These are phyloP conservation scores for Rhizopogon vulgaris DNA, from an alignment of 768 basidiomycete genomes.

Conservation along the genomic window DNA sequence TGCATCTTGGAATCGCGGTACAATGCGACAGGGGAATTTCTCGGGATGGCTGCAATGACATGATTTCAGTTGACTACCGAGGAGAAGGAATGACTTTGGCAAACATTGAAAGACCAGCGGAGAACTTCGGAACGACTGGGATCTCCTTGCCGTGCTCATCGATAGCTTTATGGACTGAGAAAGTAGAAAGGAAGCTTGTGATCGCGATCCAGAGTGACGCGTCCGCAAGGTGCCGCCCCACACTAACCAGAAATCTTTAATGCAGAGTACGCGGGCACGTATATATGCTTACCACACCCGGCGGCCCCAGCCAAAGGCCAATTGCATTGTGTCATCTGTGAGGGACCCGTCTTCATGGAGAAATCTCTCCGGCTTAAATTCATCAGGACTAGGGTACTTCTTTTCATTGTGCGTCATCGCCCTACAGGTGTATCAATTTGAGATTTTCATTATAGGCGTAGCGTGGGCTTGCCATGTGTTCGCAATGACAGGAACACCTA, in stretches of 20 bases:
- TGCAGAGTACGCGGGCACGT: not conserved
- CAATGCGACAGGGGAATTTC: too few species aligned
- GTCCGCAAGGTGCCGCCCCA: slow-evolving; percentile 36
- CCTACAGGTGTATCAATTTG: slow-evolving; percentile 8
- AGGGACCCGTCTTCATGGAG: too few species aligned
- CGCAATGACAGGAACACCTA: too few species aligned
- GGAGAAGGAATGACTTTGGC: too few species aligned
- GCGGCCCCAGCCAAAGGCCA: slow-evolving; percentile 37
- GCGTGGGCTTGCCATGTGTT: too few species aligned
- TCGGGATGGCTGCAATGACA: too few species aligned
- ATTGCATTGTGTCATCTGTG: slow-evolving; percentile 10
- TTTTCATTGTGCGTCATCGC: slow-evolving; percentile 30
- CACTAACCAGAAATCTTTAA: slow-evolving; percentile 16
- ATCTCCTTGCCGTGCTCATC: not conserved
- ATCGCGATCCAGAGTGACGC: slow-evolving; percentile 28
- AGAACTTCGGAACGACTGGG: too few species aligned
- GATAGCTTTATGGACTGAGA: slow-evolving; percentile 1
- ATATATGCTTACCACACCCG: slow-evolving; percentile 12
- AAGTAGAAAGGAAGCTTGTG: slow-evolving; percentile 12
- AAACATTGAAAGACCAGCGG: too few species aligned
- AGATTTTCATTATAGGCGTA: too few species aligned
- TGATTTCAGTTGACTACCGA: too few species aligned
- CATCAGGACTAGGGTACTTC: slow-evolving; percentile 24
- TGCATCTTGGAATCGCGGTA: too few species aligned
- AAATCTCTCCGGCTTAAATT: too few species aligned